Conservation (phyloP, 2,329 filamentous ascomycete species). For the Hymenoscyphus salicellus region DNA sequence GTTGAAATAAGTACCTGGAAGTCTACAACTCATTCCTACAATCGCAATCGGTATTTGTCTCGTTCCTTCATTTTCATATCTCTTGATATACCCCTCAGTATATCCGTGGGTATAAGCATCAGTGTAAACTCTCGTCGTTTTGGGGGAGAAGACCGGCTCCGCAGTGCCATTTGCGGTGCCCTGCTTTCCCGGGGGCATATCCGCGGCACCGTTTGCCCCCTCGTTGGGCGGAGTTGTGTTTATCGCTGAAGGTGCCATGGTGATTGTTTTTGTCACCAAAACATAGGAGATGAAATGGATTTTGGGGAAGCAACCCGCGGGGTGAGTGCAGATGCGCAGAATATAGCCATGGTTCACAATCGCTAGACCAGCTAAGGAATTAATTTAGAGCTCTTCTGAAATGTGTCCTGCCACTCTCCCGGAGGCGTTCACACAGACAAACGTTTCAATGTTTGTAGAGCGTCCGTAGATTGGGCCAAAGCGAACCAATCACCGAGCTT, state of each 20-base stretch:
- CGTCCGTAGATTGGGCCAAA: not conserved
- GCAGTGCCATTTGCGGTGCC: constrained; percentile 2
- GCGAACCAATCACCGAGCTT: not conserved
- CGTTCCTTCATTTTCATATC: constrained; percentile 1
- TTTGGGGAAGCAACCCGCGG: not conserved
- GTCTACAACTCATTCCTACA: constrained; percentile 40
- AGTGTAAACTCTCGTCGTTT: constrained; percentile 10
- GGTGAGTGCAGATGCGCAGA: not conserved
- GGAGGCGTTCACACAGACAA: not conserved
- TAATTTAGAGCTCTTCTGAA: not conserved
- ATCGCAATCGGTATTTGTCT: constrained; percentile 38
- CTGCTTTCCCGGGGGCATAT: constrained; percentile 2
- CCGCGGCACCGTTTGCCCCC: constrained; percentile 5
- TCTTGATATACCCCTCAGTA: constrained; percentile 27
- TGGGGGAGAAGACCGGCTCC: constrained; percentile 11
- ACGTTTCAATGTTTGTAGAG: not conserved
- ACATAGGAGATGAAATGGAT: not conserved
- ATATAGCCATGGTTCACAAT: not conserved
- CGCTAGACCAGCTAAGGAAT: not conserved
- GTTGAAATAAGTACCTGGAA: constrained; percentile 29
- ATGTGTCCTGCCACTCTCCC: not conserved
- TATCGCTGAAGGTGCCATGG: not conserved
- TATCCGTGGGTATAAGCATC: constrained; percentile 29
- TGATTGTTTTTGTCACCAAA: not conserved
- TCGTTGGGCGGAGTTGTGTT: constrained; percentile 13